Conservation (phyloP, 139 green algal genomes). For the Coccomyxa sp. region DNA sequence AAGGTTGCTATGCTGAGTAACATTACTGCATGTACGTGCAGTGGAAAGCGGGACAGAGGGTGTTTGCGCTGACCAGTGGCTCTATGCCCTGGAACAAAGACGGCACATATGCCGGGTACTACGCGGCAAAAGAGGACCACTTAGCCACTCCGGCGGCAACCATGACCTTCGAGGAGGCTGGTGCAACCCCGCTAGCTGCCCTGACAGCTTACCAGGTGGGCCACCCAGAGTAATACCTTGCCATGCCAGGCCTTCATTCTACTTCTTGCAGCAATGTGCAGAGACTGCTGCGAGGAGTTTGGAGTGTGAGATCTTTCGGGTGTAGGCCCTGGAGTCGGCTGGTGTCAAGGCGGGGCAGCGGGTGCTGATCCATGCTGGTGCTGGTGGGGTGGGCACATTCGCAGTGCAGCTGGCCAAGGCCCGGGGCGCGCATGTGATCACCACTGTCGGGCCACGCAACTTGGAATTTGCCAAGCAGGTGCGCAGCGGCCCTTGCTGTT, state of each 20-base stretch:
- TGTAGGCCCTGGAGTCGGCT: neutral
- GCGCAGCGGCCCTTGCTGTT: neutral
- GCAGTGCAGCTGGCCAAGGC: conserved; percentile 6
- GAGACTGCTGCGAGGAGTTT: neutral
- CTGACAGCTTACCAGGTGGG: conserved; percentile 5
- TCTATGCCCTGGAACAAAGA: neutral
- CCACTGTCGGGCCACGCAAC: neutral
- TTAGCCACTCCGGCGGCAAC: neutral
- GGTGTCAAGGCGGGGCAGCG: neutral
- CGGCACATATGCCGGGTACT: neutral
- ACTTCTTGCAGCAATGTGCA: neutral
- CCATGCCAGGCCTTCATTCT: neutral
- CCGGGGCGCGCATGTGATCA: neutral
- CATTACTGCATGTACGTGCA: neutral
- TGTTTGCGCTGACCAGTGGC: neutral
- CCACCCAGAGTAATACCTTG: neutral
- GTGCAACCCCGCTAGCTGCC: neutral
- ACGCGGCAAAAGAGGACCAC: neutral
- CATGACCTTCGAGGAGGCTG: neutral
- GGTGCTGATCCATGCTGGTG: conserved; percentile 1
- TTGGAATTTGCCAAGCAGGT: neutral
- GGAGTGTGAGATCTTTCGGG: neutral
- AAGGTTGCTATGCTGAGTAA: neutral
- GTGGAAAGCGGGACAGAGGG: neutral
- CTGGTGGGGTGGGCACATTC: neutral